Conservation (phyloP, 257 asterid genomes). For the Solanum phureja region DNA sequence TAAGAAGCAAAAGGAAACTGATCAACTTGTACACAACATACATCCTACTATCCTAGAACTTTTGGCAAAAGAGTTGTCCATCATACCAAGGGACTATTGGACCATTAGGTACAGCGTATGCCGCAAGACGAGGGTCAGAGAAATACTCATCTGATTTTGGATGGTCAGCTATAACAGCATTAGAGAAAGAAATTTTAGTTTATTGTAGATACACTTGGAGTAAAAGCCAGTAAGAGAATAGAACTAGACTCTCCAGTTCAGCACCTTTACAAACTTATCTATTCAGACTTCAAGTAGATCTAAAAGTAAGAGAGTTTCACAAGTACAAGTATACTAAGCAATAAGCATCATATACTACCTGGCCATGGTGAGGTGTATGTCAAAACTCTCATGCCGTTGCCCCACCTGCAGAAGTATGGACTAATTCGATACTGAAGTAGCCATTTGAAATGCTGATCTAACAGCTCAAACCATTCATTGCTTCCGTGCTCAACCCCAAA, state of each 20-base stretch:
- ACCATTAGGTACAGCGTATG: conserved; percentile 89
- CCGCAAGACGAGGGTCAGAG: conserved; percentile 93
- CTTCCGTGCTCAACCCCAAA: conserved; percentile 97
- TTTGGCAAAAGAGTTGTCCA: conserved; percentile 1
- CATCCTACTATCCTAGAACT: not conserved
- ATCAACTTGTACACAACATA: conserved; percentile 12
- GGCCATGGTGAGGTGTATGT: conserved; percentile 99
- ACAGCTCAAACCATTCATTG: conserved; percentile 73
- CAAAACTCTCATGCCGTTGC: conserved; percentile 90
- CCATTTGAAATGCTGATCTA: conserved; percentile 95
- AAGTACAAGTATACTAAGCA: not conserved
- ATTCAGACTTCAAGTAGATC: not conserved
- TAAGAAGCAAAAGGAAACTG: conserved; percentile 31
- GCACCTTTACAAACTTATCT: not conserved
- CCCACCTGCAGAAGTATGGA: conserved; percentile 99
- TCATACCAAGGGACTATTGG: conserved; percentile 68
- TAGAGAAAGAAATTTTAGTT: not conserved
- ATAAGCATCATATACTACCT: conserved; percentile 38
- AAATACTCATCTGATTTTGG: conserved; percentile 95
- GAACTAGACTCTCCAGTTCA: not conserved
- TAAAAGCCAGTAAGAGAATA: not conserved
- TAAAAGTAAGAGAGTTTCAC: not conserved
- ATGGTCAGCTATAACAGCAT: conserved; percentile 68
- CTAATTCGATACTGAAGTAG: conserved; percentile 87
- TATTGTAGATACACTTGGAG: not conserved